A percentile compares a stretch with the other conserved stretches of the same genome.
Evolutionary conservation across 805 yeast species (phyloP).

Genomic region (Hanseniaspora hatyaiensis): DNA sequence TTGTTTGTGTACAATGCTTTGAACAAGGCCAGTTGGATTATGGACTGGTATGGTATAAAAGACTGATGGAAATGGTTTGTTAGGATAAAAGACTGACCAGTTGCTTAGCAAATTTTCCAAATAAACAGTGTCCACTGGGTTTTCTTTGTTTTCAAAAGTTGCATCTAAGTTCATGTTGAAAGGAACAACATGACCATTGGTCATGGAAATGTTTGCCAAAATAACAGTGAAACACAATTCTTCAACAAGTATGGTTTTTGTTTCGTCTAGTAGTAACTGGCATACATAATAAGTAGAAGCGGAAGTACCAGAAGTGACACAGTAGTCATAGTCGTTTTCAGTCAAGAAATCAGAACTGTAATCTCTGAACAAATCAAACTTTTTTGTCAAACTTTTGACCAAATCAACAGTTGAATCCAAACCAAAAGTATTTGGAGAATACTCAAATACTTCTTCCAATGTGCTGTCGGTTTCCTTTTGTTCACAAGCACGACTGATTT

Average conservation of each 20-base stretch:
- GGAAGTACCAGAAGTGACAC: constrained; percentile 46
- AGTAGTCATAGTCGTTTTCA: constrained; percentile 45
- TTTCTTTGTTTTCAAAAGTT: constrained; percentile 42
- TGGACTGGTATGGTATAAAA: constrained; percentile 60
- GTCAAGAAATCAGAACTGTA: constrained; percentile 28
- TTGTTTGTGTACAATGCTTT: constrained; percentile 37
- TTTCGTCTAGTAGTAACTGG: constrained; percentile 41
- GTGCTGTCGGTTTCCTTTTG: constrained; percentile 29
- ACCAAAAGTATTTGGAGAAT: constrained; percentile 46
- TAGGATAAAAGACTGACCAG: constrained; percentile 43
- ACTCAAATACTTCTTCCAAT: constrained; percentile 38
- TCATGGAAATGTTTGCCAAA: constrained; percentile 33
- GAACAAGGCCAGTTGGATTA: constrained; percentile 54
- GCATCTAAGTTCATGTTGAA: constrained; percentile 36
- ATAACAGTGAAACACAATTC: constrained; percentile 58
- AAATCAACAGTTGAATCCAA: constrained; percentile 41
- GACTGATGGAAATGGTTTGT: constrained; percentile 43
- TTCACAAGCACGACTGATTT: background rate
- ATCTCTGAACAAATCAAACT: constrained; percentile 1
- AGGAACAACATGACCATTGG: constrained; percentile 49
- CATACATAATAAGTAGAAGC: constrained; percentile 47
- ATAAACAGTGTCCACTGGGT: constrained; percentile 37
- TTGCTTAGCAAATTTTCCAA: constrained; percentile 40
- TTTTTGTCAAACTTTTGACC: constrained; percentile 19
- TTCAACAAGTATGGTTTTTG: constrained; percentile 52